Evolutionary conservation across 352 stramenopile species (phyloP).

Genomic region (Phytophthora hybrid): DNA sequence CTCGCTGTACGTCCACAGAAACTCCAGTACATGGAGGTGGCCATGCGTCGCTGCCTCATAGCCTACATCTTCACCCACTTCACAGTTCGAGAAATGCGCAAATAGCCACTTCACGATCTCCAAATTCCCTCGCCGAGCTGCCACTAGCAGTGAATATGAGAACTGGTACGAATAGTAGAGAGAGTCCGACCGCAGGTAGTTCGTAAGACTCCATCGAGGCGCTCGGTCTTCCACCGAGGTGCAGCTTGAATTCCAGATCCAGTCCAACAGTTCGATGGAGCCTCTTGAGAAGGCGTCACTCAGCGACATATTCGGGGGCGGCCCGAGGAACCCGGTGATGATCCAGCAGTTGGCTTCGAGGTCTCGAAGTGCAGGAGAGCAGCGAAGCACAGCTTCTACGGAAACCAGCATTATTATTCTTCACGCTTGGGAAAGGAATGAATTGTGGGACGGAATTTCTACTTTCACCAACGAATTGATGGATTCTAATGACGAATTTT

Average conservation of each 20-base stretch:
- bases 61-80: not conserved
- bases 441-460: not conserved
- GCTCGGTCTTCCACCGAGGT: not conserved
- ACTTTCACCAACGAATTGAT: too few species aligned
- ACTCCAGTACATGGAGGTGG: not conserved
- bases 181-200: slow-evolving; percentile 11
- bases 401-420: not conserved
- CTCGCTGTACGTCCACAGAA: not conserved
- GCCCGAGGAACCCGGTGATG: not conserved
- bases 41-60: not conserved
- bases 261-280: not conserved
- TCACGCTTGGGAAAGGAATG: not conserved
- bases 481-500: too few species aligned
- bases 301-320: not conserved
- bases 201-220: slow-evolving; percentile 12
- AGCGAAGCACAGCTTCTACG: not conserved
- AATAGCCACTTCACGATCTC: slow-evolving; percentile 8
- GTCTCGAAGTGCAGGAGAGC: not conserved
- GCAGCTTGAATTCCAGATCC: not conserved
- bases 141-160: not conserved
- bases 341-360: not conserved
- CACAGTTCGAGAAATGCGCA: slow-evolving; percentile 7
- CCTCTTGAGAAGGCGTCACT: not conserved
- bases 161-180: slow-evolving; percentile 9
- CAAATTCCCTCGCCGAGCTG: not conserved